Evolutionary conservation across 805 yeast genomes (phyloP).

Genomic region (Pichia ethanolica): DNA sequence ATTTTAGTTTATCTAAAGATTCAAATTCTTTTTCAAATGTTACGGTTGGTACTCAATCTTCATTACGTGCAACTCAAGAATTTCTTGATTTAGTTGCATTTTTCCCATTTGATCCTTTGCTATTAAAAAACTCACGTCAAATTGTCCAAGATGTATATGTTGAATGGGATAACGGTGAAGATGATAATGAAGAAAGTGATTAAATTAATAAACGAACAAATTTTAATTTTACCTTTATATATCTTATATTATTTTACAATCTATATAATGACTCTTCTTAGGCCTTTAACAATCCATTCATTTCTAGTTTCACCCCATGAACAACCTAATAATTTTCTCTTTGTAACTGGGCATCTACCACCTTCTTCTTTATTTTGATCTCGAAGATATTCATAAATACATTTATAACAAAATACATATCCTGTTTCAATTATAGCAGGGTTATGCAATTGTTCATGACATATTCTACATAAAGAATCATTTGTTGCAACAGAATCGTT

Average conservation of each 20-base stretch:
- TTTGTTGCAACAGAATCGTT: conserved; percentile 25
- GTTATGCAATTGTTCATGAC: conserved; percentile 55
- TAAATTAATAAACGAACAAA: neutral
- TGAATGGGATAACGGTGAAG: conserved; percentile 79
- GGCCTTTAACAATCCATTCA: conserved; percentile 67
- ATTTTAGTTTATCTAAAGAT: neutral
- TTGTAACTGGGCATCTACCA: conserved; percentile 81
- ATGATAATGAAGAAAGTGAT: conserved; percentile 21
- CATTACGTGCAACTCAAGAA: conserved; percentile 45
- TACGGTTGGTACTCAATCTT: conserved; percentile 10
- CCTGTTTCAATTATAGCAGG: conserved; percentile 93
- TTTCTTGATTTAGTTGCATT: conserved; percentile 88
- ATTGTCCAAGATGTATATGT: conserved; percentile 53
- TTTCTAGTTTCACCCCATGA: conserved; percentile 47
- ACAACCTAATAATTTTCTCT: conserved; percentile 65
- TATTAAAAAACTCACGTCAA: conserved; percentile 53
- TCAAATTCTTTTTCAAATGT: neutral
- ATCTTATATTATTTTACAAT: neutral
- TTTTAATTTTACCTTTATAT: neutral
- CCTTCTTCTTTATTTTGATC: conserved; percentile 40
- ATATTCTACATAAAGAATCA: conserved; percentile 52
- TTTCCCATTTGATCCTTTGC: conserved; percentile 92
- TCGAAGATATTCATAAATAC: conserved; percentile 61
- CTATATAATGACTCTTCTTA: conserved; percentile 64
- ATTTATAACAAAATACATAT: conserved; percentile 79